These are phyloP conservation scores for Diaporthe eres DNA, from an alignment of 2,329 filamentous ascomycete species.

Conservation along the genomic window DNA sequence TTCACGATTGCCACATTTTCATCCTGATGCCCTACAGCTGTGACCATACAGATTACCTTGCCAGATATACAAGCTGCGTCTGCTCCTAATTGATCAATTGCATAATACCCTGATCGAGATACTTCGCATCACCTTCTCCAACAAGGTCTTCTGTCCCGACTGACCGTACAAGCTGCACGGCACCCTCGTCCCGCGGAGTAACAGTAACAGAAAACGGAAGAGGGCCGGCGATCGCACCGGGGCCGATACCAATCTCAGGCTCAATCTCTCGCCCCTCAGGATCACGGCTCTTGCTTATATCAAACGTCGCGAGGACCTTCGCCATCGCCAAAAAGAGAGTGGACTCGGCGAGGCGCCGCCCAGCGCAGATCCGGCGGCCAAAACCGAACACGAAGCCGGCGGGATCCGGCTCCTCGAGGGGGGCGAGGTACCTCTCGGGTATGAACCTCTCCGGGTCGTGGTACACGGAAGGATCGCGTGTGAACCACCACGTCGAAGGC, in stretches of 20 bases:
- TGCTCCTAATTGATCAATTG: not conserved
- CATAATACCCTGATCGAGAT: not conserved
- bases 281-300: not conserved
- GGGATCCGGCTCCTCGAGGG: slow-evolving; percentile 9
- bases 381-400: slow-evolving; percentile 25
- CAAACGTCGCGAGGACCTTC: slow-evolving; percentile 4
- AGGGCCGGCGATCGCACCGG: not conserved
- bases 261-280: not conserved
- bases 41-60: not conserved
- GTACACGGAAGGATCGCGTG: slow-evolving; percentile 32
- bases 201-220: slow-evolving; percentile 8
- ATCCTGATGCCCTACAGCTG: not conserved
- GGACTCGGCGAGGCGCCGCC: slow-evolving; percentile 18
- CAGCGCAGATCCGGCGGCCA: slow-evolving; percentile 34
- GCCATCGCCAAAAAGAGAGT: not conserved
- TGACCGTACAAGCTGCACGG: not conserved
- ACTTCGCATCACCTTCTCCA: not conserved
- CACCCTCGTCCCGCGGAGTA: not conserved
- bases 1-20: not conserved
- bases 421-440: slow-evolving; percentile 38
- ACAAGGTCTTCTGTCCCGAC: not conserved
- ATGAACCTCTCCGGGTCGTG: slow-evolving; percentile 21
- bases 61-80: not conserved
- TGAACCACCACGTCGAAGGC: slow-evolving; percentile 12
- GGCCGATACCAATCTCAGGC: not conserved